Evolutionary conservation across 1,284 basidiomycete species (phyloP).

Genomic region (Trametes pubescens): DNA sequence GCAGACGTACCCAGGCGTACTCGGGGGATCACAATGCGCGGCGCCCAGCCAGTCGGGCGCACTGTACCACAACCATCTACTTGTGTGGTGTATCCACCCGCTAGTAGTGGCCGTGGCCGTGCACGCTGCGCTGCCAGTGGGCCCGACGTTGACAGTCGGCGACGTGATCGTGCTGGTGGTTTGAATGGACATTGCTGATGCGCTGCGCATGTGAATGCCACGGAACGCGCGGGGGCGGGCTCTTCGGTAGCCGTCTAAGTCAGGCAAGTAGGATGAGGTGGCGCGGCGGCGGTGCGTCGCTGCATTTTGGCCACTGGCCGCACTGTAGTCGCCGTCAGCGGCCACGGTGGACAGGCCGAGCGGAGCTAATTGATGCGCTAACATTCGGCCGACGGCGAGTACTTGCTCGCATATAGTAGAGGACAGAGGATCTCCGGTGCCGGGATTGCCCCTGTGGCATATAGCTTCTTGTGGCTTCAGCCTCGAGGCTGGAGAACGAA

Average conservation of each 20-base stretch:
- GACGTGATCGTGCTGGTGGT: slow-evolving; percentile 26
- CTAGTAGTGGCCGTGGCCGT: slow-evolving; percentile 4
- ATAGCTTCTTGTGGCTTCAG: neutral
- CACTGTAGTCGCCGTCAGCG: neutral
- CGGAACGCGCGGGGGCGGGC: neutral
- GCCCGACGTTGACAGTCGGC: neutral
- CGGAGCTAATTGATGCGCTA: too few species aligned
- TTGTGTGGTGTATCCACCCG: neutral
- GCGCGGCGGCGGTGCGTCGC: neutral
- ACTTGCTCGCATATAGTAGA: neutral
- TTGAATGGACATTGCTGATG: neutral
- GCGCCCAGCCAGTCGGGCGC: neutral
- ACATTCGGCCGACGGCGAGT: too few species aligned
- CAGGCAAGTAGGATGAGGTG: neutral
- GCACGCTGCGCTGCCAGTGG: neutral
- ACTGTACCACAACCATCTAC: slow-evolving; percentile 2
- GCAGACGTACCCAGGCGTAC: neutral
- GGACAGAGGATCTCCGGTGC: neutral
- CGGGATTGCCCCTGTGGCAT: neutral
- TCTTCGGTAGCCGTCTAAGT: neutral
- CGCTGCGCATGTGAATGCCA: slow-evolving; percentile 5
- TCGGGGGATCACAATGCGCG: neutral
- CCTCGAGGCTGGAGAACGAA: neutral
- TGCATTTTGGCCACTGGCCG: neutral
- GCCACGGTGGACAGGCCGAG: too few species aligned